phyloP scores from a whole-genome alignment of 148 eudicot species.

The Rhododendron williamsianum region DNA sequence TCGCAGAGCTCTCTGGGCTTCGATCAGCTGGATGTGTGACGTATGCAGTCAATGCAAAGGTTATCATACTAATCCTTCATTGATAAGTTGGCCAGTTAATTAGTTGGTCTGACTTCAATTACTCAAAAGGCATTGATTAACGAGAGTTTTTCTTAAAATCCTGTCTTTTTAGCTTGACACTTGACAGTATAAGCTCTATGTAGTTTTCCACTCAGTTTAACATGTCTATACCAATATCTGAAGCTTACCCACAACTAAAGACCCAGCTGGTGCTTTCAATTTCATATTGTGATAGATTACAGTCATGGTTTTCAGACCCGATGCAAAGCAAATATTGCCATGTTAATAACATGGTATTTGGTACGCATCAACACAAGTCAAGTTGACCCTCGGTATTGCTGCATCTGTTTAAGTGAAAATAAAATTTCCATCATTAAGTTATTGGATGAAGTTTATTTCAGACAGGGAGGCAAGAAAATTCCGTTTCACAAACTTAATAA shows the following conservation, averaged over 20 bases:
- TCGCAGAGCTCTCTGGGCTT: constrained; percentile 72
- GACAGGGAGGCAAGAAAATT: neutral
- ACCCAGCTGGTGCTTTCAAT: neutral
- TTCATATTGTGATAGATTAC: too few relatives aligned
- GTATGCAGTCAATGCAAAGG: constrained; percentile 46
- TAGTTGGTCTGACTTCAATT: neutral
- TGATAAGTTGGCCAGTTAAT: neutral
- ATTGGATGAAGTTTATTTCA: neutral
- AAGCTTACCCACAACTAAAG: neutral
- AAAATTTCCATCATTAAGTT: neutral
- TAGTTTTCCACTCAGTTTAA: neutral
- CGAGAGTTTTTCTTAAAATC: neutral
- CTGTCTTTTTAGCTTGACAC: neutral
- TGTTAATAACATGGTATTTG: neutral
- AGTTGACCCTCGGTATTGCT: neutral
- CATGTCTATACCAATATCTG: neutral
- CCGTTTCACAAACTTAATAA: neutral
- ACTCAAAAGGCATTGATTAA: neutral
- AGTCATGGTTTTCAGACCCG: too few relatives aligned
- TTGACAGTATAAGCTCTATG: neutral
- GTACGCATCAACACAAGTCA: neutral
- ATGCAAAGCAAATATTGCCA: neutral
- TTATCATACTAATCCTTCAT: constrained; percentile 13
- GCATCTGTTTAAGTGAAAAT: neutral
- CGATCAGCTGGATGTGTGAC: constrained; percentile 56